Evolutionary conservation across 2,329 filamentous ascomycete species (phyloP).

Genomic region (Cercospora beticola): DNA sequence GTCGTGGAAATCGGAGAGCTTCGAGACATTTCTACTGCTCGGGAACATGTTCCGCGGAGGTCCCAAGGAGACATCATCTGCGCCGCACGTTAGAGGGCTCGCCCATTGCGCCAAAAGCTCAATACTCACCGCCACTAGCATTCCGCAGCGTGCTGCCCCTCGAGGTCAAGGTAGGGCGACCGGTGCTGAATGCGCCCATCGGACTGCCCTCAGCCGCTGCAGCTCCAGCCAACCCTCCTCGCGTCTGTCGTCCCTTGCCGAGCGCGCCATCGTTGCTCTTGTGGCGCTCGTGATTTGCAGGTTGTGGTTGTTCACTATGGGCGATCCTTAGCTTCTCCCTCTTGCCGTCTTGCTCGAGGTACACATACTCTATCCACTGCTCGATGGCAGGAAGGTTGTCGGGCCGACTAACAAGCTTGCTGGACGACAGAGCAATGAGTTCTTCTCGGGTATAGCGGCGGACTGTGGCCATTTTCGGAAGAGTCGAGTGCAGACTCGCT

Average conservation of each 20-base stretch:
- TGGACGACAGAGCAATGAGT: slow-evolving; percentile 73
- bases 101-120: background rate
- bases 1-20: slow-evolving; percentile 32
- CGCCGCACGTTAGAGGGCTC: slow-evolving; percentile 47
- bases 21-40: slow-evolving; percentile 63
- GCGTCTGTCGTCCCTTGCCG: slow-evolving; percentile 27
- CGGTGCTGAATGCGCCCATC: slow-evolving; percentile 41
- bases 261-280: slow-evolving; percentile 22
- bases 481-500: background rate
- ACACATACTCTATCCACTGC: slow-evolving; percentile 89
- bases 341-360: slow-evolving; percentile 37
- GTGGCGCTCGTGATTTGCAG: slow-evolving; percentile 20
- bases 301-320: slow-evolving; percentile 36
- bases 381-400: slow-evolving; percentile 76
- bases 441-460: slow-evolving; percentile 73
- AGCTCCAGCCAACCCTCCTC: slow-evolving; percentile 6
- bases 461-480: slow-evolving; percentile 30
- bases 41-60: slow-evolving; percentile 81
- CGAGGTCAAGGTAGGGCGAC: slow-evolving; percentile 33
- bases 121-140: slow-evolving; percentile 31
- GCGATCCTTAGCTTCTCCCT: slow-evolving; percentile 42
- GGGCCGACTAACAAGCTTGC: slow-evolving; percentile 80
- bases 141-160: slow-evolving; percentile 24
- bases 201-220: slow-evolving; percentile 27
- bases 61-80: slow-evolving; percentile 81